These are phyloP conservation scores for Pseudocercospora fijiensis DNA, from an alignment of 2,329 filamentous ascomycete species.

Conservation along the genomic window DNA sequence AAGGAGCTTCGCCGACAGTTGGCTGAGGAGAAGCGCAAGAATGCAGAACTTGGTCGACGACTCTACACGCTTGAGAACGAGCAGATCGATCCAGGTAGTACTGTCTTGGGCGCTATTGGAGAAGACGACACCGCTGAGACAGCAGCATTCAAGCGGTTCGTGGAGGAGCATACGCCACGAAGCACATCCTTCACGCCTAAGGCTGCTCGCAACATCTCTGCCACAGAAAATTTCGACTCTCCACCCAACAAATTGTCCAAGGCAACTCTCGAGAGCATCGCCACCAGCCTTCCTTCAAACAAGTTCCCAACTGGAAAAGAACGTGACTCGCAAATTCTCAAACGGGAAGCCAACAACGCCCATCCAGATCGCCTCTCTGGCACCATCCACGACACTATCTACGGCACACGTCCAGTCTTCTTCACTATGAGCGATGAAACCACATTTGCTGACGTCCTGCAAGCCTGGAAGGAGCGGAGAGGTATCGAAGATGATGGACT, in stretches of 20 bases:
- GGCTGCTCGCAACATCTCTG: neutral
- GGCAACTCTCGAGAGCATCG: neutral
- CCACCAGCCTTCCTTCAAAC: neutral
- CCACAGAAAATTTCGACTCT: neutral
- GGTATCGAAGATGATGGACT: neutral
- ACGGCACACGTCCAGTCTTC: neutral
- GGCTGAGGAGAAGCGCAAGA: neutral
- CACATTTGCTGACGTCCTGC: neutral
- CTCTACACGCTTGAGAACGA: slow-evolving; percentile 7
- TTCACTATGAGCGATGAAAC: neutral
- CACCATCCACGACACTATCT: neutral
- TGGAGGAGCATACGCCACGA: neutral
- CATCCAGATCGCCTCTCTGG: neutral
- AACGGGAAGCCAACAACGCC: neutral
- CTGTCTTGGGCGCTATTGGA: neutral
- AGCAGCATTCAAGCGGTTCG: neutral
- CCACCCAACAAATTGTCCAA: neutral
- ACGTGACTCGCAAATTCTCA: no score
- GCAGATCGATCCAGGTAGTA: slow-evolving; percentile 1
- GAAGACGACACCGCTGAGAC: neutral
- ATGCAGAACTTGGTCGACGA: neutral
- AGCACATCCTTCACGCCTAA: neutral
- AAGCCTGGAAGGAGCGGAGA: neutral
- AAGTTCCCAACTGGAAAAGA: no score
- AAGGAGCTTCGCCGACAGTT: slow-evolving; percentile 1